phyloP scores from a whole-genome alignment of 2,329 filamentous ascomycete species.

The Beauveria varroae region DNA sequence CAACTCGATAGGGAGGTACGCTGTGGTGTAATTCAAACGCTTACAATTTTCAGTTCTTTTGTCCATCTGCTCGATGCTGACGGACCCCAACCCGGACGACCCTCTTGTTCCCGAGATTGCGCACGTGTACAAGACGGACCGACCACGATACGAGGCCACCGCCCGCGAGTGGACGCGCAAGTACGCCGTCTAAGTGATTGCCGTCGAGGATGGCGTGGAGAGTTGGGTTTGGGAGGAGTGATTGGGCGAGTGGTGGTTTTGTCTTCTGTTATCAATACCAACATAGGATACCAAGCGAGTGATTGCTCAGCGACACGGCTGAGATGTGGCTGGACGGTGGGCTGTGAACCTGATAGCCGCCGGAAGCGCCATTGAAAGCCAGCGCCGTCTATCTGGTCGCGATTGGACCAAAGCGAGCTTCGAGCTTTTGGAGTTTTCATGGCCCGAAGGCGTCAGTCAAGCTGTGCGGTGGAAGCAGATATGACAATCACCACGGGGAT shows the following conservation, averaged over 20 bases:
- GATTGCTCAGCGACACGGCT: conserved; percentile 11
- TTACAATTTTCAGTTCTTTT: conserved; percentile 61
- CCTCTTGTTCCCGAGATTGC: conserved; percentile 98
- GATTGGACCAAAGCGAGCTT: neutral
- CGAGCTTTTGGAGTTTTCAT: neutral
- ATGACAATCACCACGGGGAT: conserved; percentile 30
- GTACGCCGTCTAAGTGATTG: conserved; percentile 71
- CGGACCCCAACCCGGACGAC: conserved; percentile 98
- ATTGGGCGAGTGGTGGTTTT: conserved; percentile 5
- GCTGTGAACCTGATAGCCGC: neutral
- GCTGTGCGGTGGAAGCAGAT: conserved; percentile 22
- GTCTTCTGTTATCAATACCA: conserved; percentile 9
- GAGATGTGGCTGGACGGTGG: conserved; percentile 5
- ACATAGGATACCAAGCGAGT: conserved; percentile 12
- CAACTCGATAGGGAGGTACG: neutral
- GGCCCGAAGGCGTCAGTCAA: conserved; percentile 19
- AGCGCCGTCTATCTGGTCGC: neutral
- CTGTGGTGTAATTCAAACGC: neutral
- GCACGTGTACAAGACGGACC: conserved; percentile 99
- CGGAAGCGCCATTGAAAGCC: neutral
- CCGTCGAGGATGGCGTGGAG: conserved; percentile 6
- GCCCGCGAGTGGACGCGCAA: conserved; percentile 98
- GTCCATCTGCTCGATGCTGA: conserved; percentile 99
- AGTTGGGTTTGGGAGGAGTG: neutral
- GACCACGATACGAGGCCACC: conserved; percentile 89